Percentiles rank a stretch among this genome's conserved stretches.
These are phyloP conservation scores for Ogataea trehalophila DNA, from an alignment of 805 yeast species.

Conservation along the genomic window DNA sequence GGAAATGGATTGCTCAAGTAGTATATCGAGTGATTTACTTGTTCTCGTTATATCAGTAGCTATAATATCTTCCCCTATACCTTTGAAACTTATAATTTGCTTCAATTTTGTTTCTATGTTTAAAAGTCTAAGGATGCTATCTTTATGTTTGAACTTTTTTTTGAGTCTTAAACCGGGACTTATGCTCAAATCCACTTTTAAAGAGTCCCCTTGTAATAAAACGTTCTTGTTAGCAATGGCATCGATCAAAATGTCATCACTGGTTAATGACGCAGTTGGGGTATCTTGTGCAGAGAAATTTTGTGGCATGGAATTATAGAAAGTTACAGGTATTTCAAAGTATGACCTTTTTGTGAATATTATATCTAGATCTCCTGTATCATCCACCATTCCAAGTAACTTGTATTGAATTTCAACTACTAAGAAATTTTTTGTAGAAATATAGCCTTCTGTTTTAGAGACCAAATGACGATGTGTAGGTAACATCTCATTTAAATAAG, in stretches of 20 bases:
- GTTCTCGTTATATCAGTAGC: neutral
- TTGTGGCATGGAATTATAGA: neutral
- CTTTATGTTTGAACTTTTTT: neutral
- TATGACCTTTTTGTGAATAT: slow-evolving; percentile 1
- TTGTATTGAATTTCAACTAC: slow-evolving; percentile 1
- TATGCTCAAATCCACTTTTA: neutral
- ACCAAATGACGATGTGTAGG: slow-evolving; percentile 1
- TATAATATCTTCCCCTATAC: neutral
- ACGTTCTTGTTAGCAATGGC: neutral
- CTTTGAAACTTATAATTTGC: neutral
- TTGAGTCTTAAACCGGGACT: slow-evolving; percentile 1
- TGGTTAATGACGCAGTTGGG: neutral
- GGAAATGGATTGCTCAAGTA: neutral
- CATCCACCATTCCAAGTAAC: neutral
- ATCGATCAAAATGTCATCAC: slow-evolving; percentile 1
- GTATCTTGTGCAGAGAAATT: neutral
- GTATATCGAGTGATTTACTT: neutral
- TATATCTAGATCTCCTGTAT: neutral
- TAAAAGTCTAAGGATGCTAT: neutral
- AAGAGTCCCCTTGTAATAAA: neutral
- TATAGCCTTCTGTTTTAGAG: neutral
- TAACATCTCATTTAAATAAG: neutral
- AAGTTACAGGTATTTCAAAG: slow-evolving; percentile 2
- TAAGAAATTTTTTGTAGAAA: neutral
- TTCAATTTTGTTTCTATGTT: neutral